Conservation (phyloP, 1,139 yeast species). For the Taphrina flavorubra region DNA sequence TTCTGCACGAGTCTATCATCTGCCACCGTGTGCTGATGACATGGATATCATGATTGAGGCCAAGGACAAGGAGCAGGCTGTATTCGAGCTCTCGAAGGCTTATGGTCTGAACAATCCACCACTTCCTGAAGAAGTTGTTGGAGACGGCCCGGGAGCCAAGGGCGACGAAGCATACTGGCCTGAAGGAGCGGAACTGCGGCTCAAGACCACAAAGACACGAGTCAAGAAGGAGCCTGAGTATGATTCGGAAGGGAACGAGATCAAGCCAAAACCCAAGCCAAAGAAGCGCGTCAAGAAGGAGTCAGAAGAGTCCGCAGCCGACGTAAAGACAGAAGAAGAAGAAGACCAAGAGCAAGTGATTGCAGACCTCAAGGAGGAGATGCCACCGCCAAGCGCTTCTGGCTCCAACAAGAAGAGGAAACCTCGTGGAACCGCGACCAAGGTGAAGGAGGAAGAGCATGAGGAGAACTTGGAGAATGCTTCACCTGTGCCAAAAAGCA, state of each 20-base stretch:
- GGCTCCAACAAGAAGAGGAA: not conserved
- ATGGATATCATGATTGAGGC: slow-evolving; percentile 49
- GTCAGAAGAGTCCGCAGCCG: not conserved
- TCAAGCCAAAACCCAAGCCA: slow-evolving; percentile 19
- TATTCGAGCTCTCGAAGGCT: slow-evolving; percentile 52
- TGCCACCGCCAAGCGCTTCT: slow-evolving; percentile 14
- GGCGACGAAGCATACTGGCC: slow-evolving; percentile 41
- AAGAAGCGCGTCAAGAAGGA: slow-evolving; percentile 37
- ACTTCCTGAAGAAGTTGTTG: slow-evolving; percentile 32
- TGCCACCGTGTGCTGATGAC: slow-evolving; percentile 49
- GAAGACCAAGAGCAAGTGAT: slow-evolving; percentile 1
- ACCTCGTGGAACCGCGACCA: not conserved
- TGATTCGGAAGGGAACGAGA: slow-evolving; percentile 34
- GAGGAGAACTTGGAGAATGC: not conserved
- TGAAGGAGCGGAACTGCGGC: slow-evolving; percentile 33
- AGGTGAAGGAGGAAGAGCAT: slow-evolving; percentile 7
- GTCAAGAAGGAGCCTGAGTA: slow-evolving; percentile 39
- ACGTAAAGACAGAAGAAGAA: slow-evolving; percentile 10
- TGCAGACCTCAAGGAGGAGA: not conserved
- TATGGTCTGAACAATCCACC: slow-evolving; percentile 36
- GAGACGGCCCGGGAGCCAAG: slow-evolving; percentile 39
- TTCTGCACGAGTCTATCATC: slow-evolving; percentile 40
- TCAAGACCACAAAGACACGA: slow-evolving; percentile 36
- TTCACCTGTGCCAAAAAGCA: not conserved
- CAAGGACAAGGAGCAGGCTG: slow-evolving; percentile 62